Base-by-base conservation (phyloP, 2,329 filamentous ascomycete species). In the Cercospora sp. region DNA sequence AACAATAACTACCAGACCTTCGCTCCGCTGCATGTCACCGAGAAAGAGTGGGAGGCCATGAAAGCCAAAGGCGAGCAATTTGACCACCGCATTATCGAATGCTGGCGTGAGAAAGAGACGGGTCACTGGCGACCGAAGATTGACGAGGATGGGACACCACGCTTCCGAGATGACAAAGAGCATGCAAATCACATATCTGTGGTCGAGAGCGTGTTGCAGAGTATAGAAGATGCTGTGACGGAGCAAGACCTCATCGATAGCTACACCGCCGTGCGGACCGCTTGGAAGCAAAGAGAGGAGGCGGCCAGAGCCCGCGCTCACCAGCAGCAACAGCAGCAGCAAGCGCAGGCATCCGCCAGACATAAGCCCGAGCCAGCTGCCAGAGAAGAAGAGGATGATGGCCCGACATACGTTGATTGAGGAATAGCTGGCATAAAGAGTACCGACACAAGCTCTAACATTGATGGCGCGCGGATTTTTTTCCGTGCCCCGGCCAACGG, bases 51-150 rank as follows among this genome's bases (percentile, higher is more conserved):
- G 94, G 91, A 94, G 73, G 83, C 83, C 1, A 82, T 98, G 72
- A 97, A 97, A 80, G 79, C 81, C 2, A 81, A 94, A 63, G 82
- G 86, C 36, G 87, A 94, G 73, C 91, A 92, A 16, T 83, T 98
- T n/a, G 88, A 96, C 76, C 91, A 94, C 70, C 86, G 91, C 62
- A 91, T 99, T 68, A 90, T 98, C 64, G 95, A 99, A 81, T 97
- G 93, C 78, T 93, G 89, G 76, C 88, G 93, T 80, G 93, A 97
- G 76, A 83, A 87, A 1, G 80, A 89, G 66, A 72, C 73, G 2
- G 87, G 87, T 18, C 84, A 89, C 23, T 99, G 95, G 95, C 88
- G 93, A 67, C 92, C 92, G 78, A 85, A 84, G 73, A 75, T 79
- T 13, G 82, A 84, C 67, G 74, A 76, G 31, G 80, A 82, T 63